These are phyloP conservation scores for Coemansia sp. DNA, from an alignment of 192 early-diverging fungal genomes.

Conservation along the genomic window DNA sequence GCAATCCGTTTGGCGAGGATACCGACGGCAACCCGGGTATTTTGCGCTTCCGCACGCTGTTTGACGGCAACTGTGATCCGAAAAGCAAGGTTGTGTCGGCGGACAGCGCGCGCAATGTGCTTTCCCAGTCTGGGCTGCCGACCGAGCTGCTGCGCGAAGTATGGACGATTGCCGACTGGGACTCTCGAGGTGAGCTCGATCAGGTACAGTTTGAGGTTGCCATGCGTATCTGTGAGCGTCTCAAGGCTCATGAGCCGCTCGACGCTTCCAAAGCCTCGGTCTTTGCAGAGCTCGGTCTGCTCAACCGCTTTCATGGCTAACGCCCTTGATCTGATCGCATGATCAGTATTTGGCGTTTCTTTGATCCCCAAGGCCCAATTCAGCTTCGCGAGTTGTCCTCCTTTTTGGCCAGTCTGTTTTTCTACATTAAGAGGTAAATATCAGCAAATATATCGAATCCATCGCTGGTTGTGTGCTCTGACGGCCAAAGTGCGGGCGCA, in stretches of 20 bases:
- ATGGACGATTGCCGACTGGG: slow-evolving; percentile 79
- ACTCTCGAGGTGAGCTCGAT: slow-evolving; percentile 77
- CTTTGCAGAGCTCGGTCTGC: slow-evolving; percentile 40
- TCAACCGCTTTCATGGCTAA: slow-evolving; percentile 24
- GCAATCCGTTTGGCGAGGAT: slow-evolving; percentile 72
- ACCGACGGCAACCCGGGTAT: slow-evolving; percentile 59
- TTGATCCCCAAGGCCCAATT: background rate
- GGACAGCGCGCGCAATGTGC: slow-evolving; percentile 19
- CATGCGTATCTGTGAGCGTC: slow-evolving; percentile 65
- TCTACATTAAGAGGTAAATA: slow-evolving; percentile 4
- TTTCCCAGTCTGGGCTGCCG: slow-evolving; percentile 68
- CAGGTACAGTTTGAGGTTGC: slow-evolving; percentile 81
- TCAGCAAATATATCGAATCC: slow-evolving; percentile 3
- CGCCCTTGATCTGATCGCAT: background rate
- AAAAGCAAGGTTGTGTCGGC: slow-evolving; percentile 32
- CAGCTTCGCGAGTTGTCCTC: too few species aligned
- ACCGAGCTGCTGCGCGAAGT: slow-evolving; percentile 66
- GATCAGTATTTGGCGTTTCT: background rate
- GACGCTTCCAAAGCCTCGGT: slow-evolving; percentile 28
- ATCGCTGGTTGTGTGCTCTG: background rate
- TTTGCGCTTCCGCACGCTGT: slow-evolving; percentile 35
- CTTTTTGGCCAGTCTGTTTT: background rate
- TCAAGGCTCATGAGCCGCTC: slow-evolving; percentile 32
- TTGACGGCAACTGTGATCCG: slow-evolving; percentile 37
- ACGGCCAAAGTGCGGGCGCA: too few species aligned